Evolutionary conservation across 192 early-diverging fungal genomes (phyloP), one percentile per base, ranked within the genome.

Genomic region (Backusella westeae): DNA sequence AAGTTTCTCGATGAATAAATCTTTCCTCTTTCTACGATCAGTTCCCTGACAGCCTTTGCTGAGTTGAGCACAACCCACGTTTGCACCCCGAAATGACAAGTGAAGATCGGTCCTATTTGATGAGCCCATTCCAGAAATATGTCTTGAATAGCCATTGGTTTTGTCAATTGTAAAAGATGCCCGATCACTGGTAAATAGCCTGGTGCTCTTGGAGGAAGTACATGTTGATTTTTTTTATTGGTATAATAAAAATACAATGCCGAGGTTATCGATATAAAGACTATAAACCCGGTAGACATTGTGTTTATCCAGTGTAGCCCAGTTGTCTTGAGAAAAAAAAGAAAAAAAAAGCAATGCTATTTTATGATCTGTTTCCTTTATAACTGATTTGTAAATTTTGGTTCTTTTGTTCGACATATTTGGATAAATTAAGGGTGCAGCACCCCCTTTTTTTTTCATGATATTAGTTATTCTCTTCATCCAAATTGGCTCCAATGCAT

Each of bases 1-100:
- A 80, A 26, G 44, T 76, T 76, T 67, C 83, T 74, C 1, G 81
- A 82, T 49, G 83, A 85, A 71, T 82, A 85, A 14, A 80, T 75
- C 2, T 52, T 65, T 8, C 83, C 76, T 44, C 78, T 53, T 1
- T 72, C 67, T 1, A 85, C 78, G 15, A 85, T 73, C 15, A 85
- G 38, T 66, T 85, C 81, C 46, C 80, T 67, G 26, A 82, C 66
- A 0, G 59, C 42, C 1, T 80, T 35, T 0, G 59, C 21, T n/a
- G 78, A 78, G 49, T 85, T 85, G 8, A 85, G 36, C 4, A 85
- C 42, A 6, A 85, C 38, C 81, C 81, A 85, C 8, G 32, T 34
- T 17, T 78, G 75, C 2, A 36, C 34, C 5, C 83, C 83, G 32
- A 79, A 41, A 19, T 80, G 41, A 38, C 82, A 42, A 9, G 81